Evolutionary conservation across 2,329 filamentous ascomycete genomes (phyloP).

Genomic region (Endothia cerciana): DNA sequence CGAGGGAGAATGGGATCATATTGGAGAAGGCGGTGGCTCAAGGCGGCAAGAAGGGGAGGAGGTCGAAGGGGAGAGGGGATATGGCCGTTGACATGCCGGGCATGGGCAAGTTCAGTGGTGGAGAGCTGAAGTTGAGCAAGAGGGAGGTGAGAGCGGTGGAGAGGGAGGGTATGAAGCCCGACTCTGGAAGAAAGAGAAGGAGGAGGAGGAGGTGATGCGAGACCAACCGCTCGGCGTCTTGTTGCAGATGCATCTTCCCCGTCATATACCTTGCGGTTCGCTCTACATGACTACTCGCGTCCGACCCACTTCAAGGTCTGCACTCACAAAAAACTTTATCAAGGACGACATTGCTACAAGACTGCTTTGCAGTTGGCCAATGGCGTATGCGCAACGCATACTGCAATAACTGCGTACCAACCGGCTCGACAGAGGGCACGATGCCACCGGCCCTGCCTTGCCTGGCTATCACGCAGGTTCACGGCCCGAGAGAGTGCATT

Average conservation of each 20-base stretch:
- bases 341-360: too few relatives aligned
- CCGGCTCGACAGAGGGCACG: not conserved
- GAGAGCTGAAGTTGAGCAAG: conserved; percentile 77
- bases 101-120: conserved; percentile 79
- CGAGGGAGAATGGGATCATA: conserved; percentile 87
- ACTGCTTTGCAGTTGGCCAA: not conserved
- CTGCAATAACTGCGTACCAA: not conserved
- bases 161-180: conserved; percentile 61
- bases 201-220: conserved; percentile 42
- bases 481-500: not conserved
- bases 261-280: not conserved
- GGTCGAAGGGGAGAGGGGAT: conserved; percentile 54
- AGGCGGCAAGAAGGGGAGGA: conserved; percentile 47
- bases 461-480: not conserved
- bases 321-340: too few relatives aligned
- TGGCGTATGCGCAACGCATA: not conserved
- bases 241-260: not conserved
- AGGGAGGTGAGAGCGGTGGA: conserved; percentile 76
- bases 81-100: conserved; percentile 70
- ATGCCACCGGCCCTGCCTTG: not conserved
- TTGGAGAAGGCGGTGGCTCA: conserved; percentile 62
- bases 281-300: not conserved
- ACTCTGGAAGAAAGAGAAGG: conserved; percentile 36
- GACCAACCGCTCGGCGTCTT: not conserved
- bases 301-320: not conserved